Evolutionary conservation across 345 rosid genomes (phyloP), one percentile per base, ranked within the genome.

Genomic region (Eucalyptus albens): DNA sequence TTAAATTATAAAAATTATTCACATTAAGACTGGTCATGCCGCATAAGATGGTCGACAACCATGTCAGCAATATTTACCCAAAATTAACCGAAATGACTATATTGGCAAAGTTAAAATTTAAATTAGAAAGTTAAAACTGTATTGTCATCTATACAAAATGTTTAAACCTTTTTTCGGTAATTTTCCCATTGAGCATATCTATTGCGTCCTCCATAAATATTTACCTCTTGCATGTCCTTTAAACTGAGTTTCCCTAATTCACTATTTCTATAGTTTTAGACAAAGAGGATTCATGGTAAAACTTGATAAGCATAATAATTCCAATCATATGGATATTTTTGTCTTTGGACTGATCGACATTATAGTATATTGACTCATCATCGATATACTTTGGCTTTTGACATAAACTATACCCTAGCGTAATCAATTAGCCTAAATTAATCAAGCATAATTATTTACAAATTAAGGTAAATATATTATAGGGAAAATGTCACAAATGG

Each of bases 11-110:
- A 56, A 55, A 56, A 56, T 56, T 56, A 0, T 56, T 56, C 0
- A 24, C 6, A 56, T 56, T 56, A 56, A 1, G 1, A 24, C 1
- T 0, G 2, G 13, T 56, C 1, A 24, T 56, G 13, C 13, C 14
- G 5, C 12, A 56, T 24, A 56, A 10, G 6, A 56, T 24, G 62
- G 0, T 0, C 1, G 6, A 0, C 13, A 24, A 4, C 0, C 14
- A 56, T 56, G 62, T 56, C 0, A 0, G 14, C 29, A 4, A 10
- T 9, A 24, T 56, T 4, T 24, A 24, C 13, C 3, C 3, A 56
- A 56, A 24, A 56, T 56, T 56, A 56, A 24, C 13, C 0, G 3
- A 10, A 9, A 24, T 0, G 29, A 56, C 29, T 56, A 24, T 56
- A 56, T 56, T 0, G 62, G 0, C 62, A 56, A 56, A 24, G 2